Evolutionary conservation across 2,329 filamentous ascomycete species (phyloP).

Genomic region (Periconia digitata): DNA sequence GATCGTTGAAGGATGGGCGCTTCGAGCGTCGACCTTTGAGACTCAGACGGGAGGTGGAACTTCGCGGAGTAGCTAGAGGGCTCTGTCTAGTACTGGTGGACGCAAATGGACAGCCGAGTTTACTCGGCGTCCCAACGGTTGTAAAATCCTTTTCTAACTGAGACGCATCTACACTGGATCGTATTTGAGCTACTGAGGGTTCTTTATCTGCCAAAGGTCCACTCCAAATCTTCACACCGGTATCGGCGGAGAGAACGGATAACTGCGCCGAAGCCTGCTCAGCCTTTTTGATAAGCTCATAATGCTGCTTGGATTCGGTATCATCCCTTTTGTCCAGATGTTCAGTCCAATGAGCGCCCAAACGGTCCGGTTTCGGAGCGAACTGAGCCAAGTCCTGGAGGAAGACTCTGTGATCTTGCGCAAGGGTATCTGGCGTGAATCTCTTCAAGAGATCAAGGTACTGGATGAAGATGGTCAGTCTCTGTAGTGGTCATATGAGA

Average conservation of each 20-base stretch:
- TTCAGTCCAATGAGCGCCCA: slow-evolving; percentile 36
- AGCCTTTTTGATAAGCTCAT: slow-evolving; percentile 37
- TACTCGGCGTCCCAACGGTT: slow-evolving; percentile 76
- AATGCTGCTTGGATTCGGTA: slow-evolving; percentile 34
- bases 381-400: slow-evolving; percentile 43
- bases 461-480: slow-evolving; percentile 29
- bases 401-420: slow-evolving; percentile 44
- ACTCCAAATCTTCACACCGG: slow-evolving; percentile 47
- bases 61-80: slow-evolving; percentile 45
- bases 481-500: background rate
- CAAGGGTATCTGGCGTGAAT: slow-evolving; percentile 41
- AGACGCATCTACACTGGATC: slow-evolving; percentile 42
- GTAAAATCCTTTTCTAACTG: slow-evolving; percentile 86
- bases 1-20: slow-evolving; percentile 46
- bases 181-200: slow-evolving; percentile 21
- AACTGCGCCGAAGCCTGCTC: slow-evolving; percentile 34
- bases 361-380: slow-evolving; percentile 28
- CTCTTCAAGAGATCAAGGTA: slow-evolving; percentile 45
- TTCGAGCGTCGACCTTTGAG: slow-evolving; percentile 41
- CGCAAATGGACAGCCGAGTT: slow-evolving; percentile 79
- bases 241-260: slow-evolving; percentile 19
- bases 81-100: slow-evolving; percentile 49
- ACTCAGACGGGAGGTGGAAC: slow-evolving; percentile 42
- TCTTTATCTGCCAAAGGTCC: slow-evolving; percentile 37
- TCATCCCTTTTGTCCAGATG: slow-evolving; percentile 38